Conservation (phyloP, 129 eudicot species). For the Kitagawia praeruptora region DNA sequence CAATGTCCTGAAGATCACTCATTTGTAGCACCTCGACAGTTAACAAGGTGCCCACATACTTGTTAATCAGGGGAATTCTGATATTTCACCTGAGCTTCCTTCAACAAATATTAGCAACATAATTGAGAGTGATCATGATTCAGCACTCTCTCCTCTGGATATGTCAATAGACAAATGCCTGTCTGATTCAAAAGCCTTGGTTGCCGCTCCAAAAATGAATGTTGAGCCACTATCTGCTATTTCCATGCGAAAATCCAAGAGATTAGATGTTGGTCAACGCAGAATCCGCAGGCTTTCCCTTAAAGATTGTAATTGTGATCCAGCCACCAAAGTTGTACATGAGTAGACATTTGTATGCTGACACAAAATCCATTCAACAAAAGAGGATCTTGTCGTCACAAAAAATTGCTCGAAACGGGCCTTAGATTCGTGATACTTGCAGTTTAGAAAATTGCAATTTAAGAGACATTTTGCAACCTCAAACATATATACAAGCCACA, state of each 20-base stretch:
- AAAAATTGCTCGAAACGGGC: too few relatives aligned
- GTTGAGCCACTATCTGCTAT: slow-evolving; percentile 42
- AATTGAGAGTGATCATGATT: slow-evolving; percentile 61
- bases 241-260: slow-evolving; percentile 58
- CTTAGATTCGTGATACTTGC: too few relatives aligned
- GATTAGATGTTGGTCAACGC: slow-evolving; percentile 66
- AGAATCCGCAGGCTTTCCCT: slow-evolving; percentile 93
- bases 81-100: slow-evolving; percentile 24
- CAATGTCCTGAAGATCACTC: slow-evolving; percentile 34
- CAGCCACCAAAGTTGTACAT: too few relatives aligned
- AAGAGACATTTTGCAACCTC: too few relatives aligned
- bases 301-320: too few relatives aligned
- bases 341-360: too few relatives aligned
- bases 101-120: slow-evolving; percentile 33
- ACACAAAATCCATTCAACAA: too few relatives aligned
- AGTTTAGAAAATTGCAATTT: too few relatives aligned
- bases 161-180: slow-evolving; percentile 35
- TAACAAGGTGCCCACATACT: slow-evolving; percentile 48
- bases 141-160: slow-evolving; percentile 63
- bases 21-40: slow-evolving; percentile 34
- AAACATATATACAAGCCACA: too few relatives aligned
- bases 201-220: slow-evolving; percentile 38
- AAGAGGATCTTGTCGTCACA: too few relatives aligned
- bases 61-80: slow-evolving; percentile 34
- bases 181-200: slow-evolving; percentile 56